Conservation (phyloP, 2,329 filamentous ascomycete species). For the Knoxdaviesia proteae region DNA sequence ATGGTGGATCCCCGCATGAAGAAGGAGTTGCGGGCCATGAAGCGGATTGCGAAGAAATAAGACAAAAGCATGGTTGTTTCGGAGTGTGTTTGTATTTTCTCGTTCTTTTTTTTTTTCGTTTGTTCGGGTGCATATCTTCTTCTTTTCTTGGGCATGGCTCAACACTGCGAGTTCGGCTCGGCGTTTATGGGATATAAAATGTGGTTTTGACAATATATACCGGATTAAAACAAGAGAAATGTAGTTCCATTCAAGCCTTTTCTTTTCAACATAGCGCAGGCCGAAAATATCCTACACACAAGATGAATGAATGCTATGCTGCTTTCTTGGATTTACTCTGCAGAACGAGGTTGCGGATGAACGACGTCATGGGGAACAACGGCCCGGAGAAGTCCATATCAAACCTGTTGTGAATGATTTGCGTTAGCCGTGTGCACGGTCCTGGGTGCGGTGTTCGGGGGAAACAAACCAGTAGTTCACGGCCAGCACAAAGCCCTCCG, state of each 20-base stretch:
- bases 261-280: not conserved
- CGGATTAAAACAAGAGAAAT: too few species aligned
- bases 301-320: too few species aligned
- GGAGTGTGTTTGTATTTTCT: constrained; percentile 4
- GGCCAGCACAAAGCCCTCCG: constrained; percentile 54
- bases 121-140: not conserved
- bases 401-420: constrained; percentile 30
- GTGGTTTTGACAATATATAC: too few species aligned
- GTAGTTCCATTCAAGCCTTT: too few species aligned
- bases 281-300: too few species aligned
- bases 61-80: constrained; percentile 16
- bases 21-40: constrained; percentile 82
- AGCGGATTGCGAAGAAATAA: constrained; percentile 56
- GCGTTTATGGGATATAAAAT: too few species aligned
- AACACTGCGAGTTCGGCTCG: too few species aligned
- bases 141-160: too few species aligned
- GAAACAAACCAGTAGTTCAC: constrained; percentile 56
- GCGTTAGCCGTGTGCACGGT: constrained; percentile 1
- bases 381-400: constrained; percentile 58
- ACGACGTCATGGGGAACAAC: constrained; percentile 34
- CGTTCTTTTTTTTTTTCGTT: constrained; percentile 1
- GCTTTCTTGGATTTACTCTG: too few species aligned
- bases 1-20: constrained; percentile 92
- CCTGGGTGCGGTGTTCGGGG: too few species aligned
- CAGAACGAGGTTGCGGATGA: too few species aligned